Base-by-base conservation (phyloP, 768 basidiomycete species). In the Lactarius vividus region DNA sequence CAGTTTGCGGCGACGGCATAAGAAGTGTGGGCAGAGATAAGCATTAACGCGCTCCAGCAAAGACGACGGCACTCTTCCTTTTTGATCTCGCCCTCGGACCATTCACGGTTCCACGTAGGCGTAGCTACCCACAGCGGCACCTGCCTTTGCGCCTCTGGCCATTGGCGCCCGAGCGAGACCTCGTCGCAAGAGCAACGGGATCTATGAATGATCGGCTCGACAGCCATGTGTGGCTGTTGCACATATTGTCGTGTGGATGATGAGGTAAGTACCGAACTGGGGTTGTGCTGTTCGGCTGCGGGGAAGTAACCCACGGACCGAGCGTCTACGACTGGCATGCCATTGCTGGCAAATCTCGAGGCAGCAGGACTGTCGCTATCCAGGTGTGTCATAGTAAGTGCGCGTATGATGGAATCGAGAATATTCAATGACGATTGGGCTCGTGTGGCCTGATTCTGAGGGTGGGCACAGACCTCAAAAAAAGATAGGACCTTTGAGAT, bases 391-490 rank as follows among this genome's bases (percentile, higher is more conserved):
- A 91, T 75, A 11, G 82, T 80, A 7, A 90, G 79, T 39, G 80
- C 78, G 62, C 84, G 86, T 58, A 92, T 85, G 59, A 91, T 83
- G 4, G 83, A 83, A 73, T 91, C 91, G 28, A 92, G 81, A 73
- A 85, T 80, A 57, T 81, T 63, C 76, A 91, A 75, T 13, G 87
- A 77, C 29, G 88, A 88, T 18, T 78, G 76, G 56, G 83, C 80
- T 55, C 90, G 83, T 56, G 79, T 76, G 2, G 77, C 75, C 0
- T 84, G 82, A 73, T 88, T 83, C 54, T 78, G 70, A 13, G 89
- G 89, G 73, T 91, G 88, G 0, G 86, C 82, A 66, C 85, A 89
- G 63, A 89, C 75, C 73, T 91, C 88, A 67, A 91, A 92, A 67
- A 90, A 75, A 13, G 89, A 83, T 46, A 92, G 75, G 40, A 92